Base-by-base conservation (phyloP, 179 eudicot genomes). In the Spergularia azorica region DNA sequence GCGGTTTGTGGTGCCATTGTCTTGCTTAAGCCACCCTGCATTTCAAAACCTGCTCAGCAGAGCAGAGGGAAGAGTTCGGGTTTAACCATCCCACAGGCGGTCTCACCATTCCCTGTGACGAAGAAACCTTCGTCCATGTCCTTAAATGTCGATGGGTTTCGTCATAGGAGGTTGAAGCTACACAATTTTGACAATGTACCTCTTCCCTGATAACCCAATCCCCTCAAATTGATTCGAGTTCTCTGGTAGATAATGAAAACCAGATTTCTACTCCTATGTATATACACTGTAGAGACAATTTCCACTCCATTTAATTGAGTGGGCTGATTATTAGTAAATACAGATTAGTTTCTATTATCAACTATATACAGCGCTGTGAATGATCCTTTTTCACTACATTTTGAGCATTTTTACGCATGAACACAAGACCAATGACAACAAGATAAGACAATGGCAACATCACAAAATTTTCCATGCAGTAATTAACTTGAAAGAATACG, bases 1-100 rank as follows among this genome's bases (percentile, higher is more conserved):
- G 72, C 75, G 90, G n/a, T 79, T 79, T 46, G 78, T 89, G 57
- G 84, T 89, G 70, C 89, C 92, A 2, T 52, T 86, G 64, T 84
- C 88, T 0, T 86, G 80, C 82, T 70, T 86, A 71, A 84, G 72
- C 32, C 83, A 83, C 46, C 92, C 88, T 12, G 74, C 79, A 1
- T 87, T 89, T 52, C 88, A 76, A 64, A 36, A 76, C 36, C 64
- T 89, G 70, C 67, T 87, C 7, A 76, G 66, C 11, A 76, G 50
- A 39, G 83, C 82, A 14, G 87, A 86, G 72, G 72, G 86, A 83
- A 48, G 86, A 83, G 52, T 83, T 79, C 16, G 86, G 86, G 18
- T 82, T 75, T 55, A 75, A 79, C n/a, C 85, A 82, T 82, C 82
- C 85, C 11, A 83, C 72, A 77, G 86, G 86, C 11, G 86, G 86